Evolutionary conservation across 257 asterid genomes (phyloP).

Genomic region (Linderniella brevidens): DNA sequence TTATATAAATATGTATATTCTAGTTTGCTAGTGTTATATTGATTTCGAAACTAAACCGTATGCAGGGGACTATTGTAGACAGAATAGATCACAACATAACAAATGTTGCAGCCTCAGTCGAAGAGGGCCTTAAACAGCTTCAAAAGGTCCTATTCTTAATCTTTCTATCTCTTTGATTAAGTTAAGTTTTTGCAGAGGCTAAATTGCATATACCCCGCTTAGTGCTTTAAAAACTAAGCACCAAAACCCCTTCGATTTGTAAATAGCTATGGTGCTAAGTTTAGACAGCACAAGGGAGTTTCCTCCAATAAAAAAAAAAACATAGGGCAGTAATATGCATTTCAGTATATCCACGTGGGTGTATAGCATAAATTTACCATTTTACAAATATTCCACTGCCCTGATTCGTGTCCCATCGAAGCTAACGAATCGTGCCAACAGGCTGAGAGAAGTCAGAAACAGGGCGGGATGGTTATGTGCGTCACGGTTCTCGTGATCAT

Average conservation of each 20-base stretch:
- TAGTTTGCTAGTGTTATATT: slow-evolving; percentile 1
- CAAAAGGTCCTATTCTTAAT: slow-evolving; percentile 44
- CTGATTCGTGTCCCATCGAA: background rate
- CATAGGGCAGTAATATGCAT: too few relatives aligned
- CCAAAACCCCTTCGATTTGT: too few relatives aligned
- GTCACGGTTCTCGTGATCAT: slow-evolving; percentile 70
- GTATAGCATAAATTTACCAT: too few relatives aligned
- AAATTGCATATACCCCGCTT: too few relatives aligned
- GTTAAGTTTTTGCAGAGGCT: too few relatives aligned
- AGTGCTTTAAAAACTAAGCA: too few relatives aligned
- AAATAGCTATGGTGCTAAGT: too few relatives aligned
- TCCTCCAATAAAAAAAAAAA: too few relatives aligned
- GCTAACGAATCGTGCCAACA: slow-evolving; percentile 13
- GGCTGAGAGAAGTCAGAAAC: slow-evolving; percentile 78
- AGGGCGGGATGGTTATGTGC: slow-evolving; percentile 63
- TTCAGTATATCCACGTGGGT: too few relatives aligned
- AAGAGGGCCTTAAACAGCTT: slow-evolving; percentile 95
- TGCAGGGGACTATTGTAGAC: slow-evolving; percentile 97
- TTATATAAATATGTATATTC: slow-evolving; percentile 1
- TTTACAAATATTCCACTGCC: too few relatives aligned
- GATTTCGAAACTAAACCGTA: background rate
- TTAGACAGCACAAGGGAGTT: too few relatives aligned
- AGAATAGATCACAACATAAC: slow-evolving; percentile 84
- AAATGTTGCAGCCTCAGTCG: slow-evolving; percentile 88
- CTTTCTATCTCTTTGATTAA: background rate